Evolutionary conservation across 768 basidiomycete genomes (phyloP).

Genomic region (Russula sp.): DNA sequence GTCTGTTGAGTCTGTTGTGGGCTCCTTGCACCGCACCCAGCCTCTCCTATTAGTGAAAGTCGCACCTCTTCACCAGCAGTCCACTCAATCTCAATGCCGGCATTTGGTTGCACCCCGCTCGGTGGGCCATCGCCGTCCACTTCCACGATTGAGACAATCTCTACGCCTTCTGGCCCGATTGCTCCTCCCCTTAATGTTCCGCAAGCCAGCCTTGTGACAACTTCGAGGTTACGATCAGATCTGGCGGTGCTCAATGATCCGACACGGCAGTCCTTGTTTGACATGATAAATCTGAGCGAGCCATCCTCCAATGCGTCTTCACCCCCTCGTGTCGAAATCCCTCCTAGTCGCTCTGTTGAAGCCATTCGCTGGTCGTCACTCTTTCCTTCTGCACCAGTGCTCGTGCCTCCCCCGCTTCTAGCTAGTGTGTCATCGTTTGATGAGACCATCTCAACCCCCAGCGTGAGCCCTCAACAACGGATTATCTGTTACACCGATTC

Average conservation of each 20-base stretch:
- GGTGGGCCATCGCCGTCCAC: constrained; percentile 15
- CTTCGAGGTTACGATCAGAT: neutral
- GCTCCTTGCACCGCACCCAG: constrained; percentile 6
- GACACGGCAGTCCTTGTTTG: neutral
- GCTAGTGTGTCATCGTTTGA: neutral
- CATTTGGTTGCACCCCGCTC: neutral
- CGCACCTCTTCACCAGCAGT: constrained; percentile 9
- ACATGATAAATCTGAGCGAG: constrained; percentile 11
- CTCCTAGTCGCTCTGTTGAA: constrained; percentile 1
- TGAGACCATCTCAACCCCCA: constrained; percentile 12
- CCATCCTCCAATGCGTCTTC: neutral
- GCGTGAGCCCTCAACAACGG: constrained; percentile 11
- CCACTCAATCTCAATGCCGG: neutral
- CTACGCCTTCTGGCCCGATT: constrained; percentile 5
- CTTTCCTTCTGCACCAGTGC: constrained; percentile 19
- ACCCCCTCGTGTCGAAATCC: constrained; percentile 1
- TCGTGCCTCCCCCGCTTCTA: neutral
- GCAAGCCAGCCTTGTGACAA: neutral
- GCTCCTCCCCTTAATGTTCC: neutral
- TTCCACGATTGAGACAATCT: constrained; percentile 7
- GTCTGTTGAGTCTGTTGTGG: constrained; percentile 15
- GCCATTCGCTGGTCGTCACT: constrained; percentile 15
- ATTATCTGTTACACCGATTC: constrained; percentile 19
- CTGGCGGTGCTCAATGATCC: neutral
- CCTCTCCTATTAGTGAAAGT: constrained; percentile 21